A percentile compares a stretch with the other conserved stretches of the same genome.
Evolutionary conservation across 805 yeast genomes (phyloP).

Genomic region (Candida tallmaniae): DNA sequence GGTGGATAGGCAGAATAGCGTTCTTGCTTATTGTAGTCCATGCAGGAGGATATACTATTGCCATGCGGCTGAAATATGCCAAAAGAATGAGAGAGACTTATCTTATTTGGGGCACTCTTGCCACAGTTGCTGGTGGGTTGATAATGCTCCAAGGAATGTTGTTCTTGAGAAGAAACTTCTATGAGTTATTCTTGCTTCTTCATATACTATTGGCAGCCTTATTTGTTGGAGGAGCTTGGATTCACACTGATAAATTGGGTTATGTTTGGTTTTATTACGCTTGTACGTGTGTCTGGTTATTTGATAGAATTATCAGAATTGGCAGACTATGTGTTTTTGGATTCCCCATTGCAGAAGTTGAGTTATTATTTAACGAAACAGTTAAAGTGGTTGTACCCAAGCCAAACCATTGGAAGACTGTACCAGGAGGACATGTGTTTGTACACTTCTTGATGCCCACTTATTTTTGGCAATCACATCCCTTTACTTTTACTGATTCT

Average conservation of each 20-base stretch:
- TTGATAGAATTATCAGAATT: constrained; percentile 30
- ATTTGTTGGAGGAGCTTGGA: constrained; percentile 44
- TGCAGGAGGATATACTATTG: constrained; percentile 23
- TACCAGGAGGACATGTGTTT: constrained; percentile 41
- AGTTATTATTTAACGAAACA: constrained; percentile 32
- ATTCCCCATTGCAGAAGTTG: constrained; percentile 26
- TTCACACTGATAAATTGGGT: constrained; percentile 33
- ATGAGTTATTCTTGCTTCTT: constrained; percentile 30
- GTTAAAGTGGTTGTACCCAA: constrained; percentile 32
- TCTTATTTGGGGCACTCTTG: constrained; percentile 32
- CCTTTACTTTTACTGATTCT: constrained; percentile 33
- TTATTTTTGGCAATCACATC: constrained; percentile 42
- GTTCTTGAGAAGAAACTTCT: constrained; percentile 31
- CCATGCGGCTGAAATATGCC: constrained; percentile 9
- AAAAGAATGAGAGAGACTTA: constrained; percentile 17
- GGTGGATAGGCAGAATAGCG: constrained; percentile 38
- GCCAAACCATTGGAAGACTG: constrained; percentile 32
- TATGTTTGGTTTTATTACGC: constrained; percentile 29
- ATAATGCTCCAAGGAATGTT: constrained; percentile 29
- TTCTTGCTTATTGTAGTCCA: constrained; percentile 28
- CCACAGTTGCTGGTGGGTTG: constrained; percentile 30
- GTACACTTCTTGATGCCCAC: constrained; percentile 29
- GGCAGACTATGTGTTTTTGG: constrained; percentile 29
- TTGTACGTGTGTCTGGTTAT: constrained; percentile 31
- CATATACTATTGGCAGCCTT: constrained; percentile 35